A percentile compares a stretch with the other conserved stretches of the same genome.
Conservation (phyloP, 129 eudicot species). For the Ambrosia artemisiifolia region DNA sequence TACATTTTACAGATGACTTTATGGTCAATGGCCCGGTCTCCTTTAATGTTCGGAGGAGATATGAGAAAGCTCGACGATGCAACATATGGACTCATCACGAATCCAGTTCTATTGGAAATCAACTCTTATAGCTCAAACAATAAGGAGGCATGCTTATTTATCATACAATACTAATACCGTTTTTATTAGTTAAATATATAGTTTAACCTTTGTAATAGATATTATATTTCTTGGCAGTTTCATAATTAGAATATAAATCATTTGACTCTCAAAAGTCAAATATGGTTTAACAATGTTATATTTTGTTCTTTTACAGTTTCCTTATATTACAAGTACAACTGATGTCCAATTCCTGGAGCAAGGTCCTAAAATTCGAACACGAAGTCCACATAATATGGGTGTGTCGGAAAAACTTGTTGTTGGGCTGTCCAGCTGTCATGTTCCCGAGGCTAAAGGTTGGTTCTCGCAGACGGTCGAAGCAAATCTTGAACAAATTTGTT, state of each 20-base stretch:
- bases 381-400: slow-evolving; percentile 17
- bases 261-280: slow-evolving; percentile 15
- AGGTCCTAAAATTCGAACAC: slow-evolving; percentile 19
- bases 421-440: slow-evolving; percentile 59
- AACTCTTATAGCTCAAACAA: slow-evolving; percentile 86
- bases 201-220: neutral
- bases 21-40: slow-evolving; percentile 98
- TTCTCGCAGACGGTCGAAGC: slow-evolving; percentile 32
- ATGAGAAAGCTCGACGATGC: slow-evolving; percentile 66
- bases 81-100: slow-evolving; percentile 68
- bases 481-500: slow-evolving; percentile 71
- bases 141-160: slow-evolving; percentile 52
- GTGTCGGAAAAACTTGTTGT: slow-evolving; percentile 30
- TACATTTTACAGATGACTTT: slow-evolving; percentile 57
- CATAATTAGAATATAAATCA: neutral
- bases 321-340: slow-evolving; percentile 36
- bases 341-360: neutral
- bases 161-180: neutral
- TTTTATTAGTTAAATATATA: neutral
- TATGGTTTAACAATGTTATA: slow-evolving; percentile 3
- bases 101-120: slow-evolving; percentile 78
- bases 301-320: slow-evolving; percentile 54
- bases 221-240: neutral
- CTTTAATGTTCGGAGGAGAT: slow-evolving; percentile 98
- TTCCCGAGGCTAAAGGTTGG: slow-evolving; percentile 77